Conservation (phyloP, 2,329 filamentous ascomycete species). For the Aureobasidium uvarum region DNA sequence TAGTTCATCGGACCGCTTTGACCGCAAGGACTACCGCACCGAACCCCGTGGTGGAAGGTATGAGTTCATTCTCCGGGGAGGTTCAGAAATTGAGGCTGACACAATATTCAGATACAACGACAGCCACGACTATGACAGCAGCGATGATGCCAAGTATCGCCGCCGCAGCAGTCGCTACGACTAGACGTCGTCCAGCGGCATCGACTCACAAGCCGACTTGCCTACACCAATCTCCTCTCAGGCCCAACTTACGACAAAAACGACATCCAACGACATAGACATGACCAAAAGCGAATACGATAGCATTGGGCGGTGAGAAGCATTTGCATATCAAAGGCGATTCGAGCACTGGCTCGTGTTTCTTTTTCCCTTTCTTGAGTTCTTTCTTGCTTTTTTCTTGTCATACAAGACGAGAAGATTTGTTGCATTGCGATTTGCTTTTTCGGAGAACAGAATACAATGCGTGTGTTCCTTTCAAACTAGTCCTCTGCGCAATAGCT, state of each 20-base stretch:
- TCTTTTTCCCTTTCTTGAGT: not conserved
- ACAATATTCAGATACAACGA: not conserved
- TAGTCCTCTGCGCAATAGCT: not conserved
- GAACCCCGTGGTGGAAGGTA: conserved; percentile 3
- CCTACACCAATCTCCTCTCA: not conserved
- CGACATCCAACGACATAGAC: not conserved
- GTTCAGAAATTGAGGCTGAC: not conserved
- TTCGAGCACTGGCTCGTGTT: not conserved
- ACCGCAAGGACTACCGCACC: not conserved
- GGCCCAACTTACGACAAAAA: not conserved
- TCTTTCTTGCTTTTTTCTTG: not conserved
- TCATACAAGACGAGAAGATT: not conserved
- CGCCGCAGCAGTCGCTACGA: conserved; percentile 14
- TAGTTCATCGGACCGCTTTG: not conserved
- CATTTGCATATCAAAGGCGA: not conserved
- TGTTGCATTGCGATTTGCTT: not conserved
- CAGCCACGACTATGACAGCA: not conserved
- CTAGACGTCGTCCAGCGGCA: conserved; percentile 1
- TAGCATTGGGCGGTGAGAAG: conserved; percentile 11
- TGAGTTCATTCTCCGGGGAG: not conserved
- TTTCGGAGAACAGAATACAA: not conserved
- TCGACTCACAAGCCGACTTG: not conserved
- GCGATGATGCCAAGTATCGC: not conserved
- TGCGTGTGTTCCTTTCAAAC: not conserved
- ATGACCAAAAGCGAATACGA: not conserved